Evolutionary conservation across 2,329 filamentous ascomycete genomes (phyloP).

Genomic region (Colletotrichum tropicale): DNA sequence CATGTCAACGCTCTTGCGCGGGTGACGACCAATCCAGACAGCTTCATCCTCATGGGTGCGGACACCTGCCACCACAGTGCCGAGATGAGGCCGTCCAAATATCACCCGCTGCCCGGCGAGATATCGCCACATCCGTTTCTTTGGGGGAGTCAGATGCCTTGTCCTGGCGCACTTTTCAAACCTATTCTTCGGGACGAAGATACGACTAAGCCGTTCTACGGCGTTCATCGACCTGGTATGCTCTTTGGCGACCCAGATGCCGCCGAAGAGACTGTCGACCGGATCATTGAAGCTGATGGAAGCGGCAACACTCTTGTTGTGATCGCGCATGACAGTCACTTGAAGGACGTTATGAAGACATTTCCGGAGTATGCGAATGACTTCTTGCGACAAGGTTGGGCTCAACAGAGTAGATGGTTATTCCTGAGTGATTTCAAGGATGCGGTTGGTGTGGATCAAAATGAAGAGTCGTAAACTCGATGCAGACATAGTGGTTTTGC

Average conservation of each 20-base stretch:
- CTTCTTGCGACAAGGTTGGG: background rate
- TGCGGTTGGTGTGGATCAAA: too few species aligned
- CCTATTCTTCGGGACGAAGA: background rate
- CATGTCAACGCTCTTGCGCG: background rate
- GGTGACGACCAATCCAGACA: background rate
- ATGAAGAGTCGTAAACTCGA: fast-evolving
- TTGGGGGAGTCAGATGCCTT: background rate
- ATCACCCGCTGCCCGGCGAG: background rate
- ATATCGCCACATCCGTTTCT: background rate
- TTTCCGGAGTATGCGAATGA: background rate
- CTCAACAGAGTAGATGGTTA: background rate
- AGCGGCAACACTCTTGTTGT: background rate
- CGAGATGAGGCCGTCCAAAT: background rate
- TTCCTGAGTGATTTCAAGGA: background rate
- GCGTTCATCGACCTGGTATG: background rate
- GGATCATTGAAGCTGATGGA: background rate
- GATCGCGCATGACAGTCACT: background rate
- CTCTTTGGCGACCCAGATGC: background rate
- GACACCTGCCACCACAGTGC: background rate
- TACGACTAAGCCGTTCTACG: background rate
- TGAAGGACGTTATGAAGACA: background rate
- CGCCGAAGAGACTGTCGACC: background rate
- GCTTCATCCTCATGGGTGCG: background rate
- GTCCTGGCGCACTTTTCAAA: background rate
- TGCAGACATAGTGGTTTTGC: too few species aligned